These are phyloP conservation scores for Cyberlindnera xishuangbannaensis DNA, from an alignment of 805 yeast genomes.

Conservation along the genomic window DNA sequence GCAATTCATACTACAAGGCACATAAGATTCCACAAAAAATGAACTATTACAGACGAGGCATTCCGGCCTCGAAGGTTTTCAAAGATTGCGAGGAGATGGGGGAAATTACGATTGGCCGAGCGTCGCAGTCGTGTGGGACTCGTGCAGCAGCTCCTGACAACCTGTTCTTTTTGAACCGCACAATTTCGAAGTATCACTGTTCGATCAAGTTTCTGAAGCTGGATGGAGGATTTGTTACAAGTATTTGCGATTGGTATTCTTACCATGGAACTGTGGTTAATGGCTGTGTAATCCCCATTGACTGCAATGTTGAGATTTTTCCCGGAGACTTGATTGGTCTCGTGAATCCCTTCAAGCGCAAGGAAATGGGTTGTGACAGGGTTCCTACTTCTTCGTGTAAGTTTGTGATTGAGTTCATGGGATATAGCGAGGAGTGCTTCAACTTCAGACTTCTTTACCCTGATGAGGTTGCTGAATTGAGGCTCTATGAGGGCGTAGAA, in stretches of 20 bases:
- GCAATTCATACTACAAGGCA: no score
- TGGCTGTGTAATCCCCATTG: conserved; percentile 2
- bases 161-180: neutral
- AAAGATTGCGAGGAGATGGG: no score
- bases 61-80: no score
- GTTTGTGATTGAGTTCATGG: conserved; percentile 3
- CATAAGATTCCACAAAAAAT: no score
- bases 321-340: conserved; percentile 10
- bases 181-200: neutral
- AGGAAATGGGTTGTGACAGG: conserved; percentile 1
- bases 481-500: neutral
- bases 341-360: conserved; percentile 4
- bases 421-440: conserved; percentile 1
- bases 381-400: conserved; percentile 6
- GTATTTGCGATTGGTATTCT: conserved; percentile 1
- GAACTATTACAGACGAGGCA: no score
- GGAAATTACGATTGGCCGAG: no score
- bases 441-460: conserved; percentile 4
- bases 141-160: neutral
- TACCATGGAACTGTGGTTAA: conserved; percentile 12
- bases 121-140: no score
- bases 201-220: neutral
- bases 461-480: conserved; percentile 2
- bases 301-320: neutral
- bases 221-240: neutral